A percentile compares a stretch with the other conserved stretches of the same genome.
Evolutionary conservation across 805 yeast species (phyloP).

Genomic region (Myxozyma mucilagina): DNA sequence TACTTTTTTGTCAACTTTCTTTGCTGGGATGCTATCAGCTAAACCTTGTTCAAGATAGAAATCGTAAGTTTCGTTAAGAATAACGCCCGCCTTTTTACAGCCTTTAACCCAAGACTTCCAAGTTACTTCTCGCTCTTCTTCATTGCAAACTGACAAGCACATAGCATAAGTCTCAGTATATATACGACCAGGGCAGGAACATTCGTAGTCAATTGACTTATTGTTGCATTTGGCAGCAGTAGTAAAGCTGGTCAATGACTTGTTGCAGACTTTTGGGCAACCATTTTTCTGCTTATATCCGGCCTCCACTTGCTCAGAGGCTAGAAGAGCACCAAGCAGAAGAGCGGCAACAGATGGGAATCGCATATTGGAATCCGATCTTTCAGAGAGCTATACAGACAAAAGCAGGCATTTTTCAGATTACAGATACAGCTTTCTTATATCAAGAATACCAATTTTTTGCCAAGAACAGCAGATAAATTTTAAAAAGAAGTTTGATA

Average conservation of each 20-base stretch:
- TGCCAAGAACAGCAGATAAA: too few relatives aligned
- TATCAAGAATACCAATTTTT: too few relatives aligned
- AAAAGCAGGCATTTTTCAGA: too few relatives aligned
- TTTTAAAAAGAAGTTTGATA: too few relatives aligned
- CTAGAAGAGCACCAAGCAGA: too few relatives aligned
- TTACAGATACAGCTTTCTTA: too few relatives aligned
- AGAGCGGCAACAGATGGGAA: too few relatives aligned
- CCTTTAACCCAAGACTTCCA: slow-evolving; percentile 9
- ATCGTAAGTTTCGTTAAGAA: neutral
- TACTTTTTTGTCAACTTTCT: neutral
- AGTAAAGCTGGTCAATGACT: neutral
- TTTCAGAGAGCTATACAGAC: too few relatives aligned
- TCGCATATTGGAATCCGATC: too few relatives aligned
- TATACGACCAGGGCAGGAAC: slow-evolving; percentile 15
- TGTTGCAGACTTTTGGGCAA: neutral
- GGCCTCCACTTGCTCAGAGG: neutral
- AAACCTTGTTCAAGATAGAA: slow-evolving; percentile 9
- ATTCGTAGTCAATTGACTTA: slow-evolving; percentile 2
- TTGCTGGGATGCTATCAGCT: slow-evolving; percentile 8
- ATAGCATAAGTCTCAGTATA: slow-evolving; percentile 21
- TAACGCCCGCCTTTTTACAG: slow-evolving; percentile 12
- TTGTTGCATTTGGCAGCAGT: slow-evolving; percentile 6
- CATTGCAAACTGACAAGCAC: slow-evolving; percentile 11
- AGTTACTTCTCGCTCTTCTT: neutral
- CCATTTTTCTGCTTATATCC: neutral